These are phyloP conservation scores for Aspergillus hiratsukae DNA, from an alignment of 2,329 filamentous ascomycete species.

Conservation along the genomic window DNA sequence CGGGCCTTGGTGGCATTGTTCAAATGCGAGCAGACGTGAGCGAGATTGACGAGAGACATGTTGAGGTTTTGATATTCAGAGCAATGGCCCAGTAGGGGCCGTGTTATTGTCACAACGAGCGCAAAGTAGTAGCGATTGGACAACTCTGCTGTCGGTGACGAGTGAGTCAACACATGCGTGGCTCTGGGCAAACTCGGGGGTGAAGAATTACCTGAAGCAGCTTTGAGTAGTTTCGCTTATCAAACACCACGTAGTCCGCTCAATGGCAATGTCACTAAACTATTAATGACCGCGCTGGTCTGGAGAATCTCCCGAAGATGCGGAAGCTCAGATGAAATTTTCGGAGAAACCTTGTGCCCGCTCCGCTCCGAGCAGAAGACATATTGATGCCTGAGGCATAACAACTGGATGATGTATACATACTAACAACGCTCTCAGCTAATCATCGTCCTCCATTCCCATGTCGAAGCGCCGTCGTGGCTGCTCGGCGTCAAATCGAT, in stretches of 20 bases:
- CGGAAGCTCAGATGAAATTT: conserved; percentile 30
- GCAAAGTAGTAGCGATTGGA: not conserved
- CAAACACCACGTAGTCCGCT: not conserved
- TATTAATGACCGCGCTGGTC: not conserved
- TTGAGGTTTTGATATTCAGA: conserved; percentile 17
- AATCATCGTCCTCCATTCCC: conserved; percentile 8
- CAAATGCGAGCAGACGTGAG: conserved; percentile 81
- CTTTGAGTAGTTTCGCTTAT: not conserved
- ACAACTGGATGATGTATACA: not conserved
- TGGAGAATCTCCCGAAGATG: conserved; percentile 9
- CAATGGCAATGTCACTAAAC: not conserved
- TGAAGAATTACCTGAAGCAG: not conserved
- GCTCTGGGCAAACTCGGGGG: not conserved
- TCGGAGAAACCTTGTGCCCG: conserved; percentile 28
- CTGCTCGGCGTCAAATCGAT: conserved; percentile 16
- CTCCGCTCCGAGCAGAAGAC: conserved; percentile 8
- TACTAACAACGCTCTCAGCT: conserved; percentile 3
- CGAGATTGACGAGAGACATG: conserved; percentile 72
- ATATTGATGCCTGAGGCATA: conserved; percentile 2
- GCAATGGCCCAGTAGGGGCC: conserved; percentile 19
- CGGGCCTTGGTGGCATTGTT: conserved; percentile 84
- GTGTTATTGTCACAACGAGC: conserved; percentile 1
- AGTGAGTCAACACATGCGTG: not conserved
- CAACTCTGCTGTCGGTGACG: not conserved
- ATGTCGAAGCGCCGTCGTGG: conserved; percentile 17